Evolutionary conservation across 495 filamentous ascomycete genomes (phyloP).

Genomic region (Penicillium coprophilum): DNA sequence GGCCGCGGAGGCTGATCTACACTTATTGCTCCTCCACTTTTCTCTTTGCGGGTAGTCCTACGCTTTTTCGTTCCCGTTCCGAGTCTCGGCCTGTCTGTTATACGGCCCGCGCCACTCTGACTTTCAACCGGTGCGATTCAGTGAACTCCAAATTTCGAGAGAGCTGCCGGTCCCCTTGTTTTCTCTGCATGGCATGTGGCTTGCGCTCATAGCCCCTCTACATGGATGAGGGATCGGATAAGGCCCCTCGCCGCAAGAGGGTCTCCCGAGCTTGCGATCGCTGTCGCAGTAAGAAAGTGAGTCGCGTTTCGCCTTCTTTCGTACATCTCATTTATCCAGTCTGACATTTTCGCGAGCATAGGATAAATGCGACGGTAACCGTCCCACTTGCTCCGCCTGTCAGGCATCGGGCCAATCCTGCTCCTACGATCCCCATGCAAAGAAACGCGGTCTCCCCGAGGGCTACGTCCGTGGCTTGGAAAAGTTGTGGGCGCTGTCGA

Average conservation of each 20-base stretch:
- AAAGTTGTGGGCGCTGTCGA: conserved; percentile 47
- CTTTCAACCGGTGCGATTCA: not conserved
- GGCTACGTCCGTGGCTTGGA: conserved; percentile 49
- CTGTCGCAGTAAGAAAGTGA: conserved; percentile 61
- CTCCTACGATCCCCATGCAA: conserved; percentile 67
- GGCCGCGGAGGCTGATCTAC: not conserved
- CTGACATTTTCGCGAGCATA: conserved; percentile 15
- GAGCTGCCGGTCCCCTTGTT: no score
- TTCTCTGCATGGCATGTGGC: conserved; percentile 28
- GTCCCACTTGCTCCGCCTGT: conserved; percentile 65
- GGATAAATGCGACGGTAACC: conserved; percentile 68
- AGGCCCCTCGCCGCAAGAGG: conserved; percentile 56
- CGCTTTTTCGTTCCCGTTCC: not conserved
- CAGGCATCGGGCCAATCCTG: conserved; percentile 58
- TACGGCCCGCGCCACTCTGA: not conserved
- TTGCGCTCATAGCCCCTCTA: conserved; percentile 28
- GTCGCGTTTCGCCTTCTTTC: conserved; percentile 3
- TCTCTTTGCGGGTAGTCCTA: not conserved
- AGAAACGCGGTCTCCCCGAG: conserved; percentile 62
- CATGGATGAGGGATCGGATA: conserved; percentile 50
- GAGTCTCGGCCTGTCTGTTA: not conserved
- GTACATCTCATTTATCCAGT: not conserved
- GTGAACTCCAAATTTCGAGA: not conserved
- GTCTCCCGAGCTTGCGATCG: conserved; percentile 72
- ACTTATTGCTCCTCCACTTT: not conserved